Evolutionary conservation across 139 green algal genomes (phyloP), one percentile per base, ranked within the genome.

Genomic region (Micractinium conductrix): DNA sequence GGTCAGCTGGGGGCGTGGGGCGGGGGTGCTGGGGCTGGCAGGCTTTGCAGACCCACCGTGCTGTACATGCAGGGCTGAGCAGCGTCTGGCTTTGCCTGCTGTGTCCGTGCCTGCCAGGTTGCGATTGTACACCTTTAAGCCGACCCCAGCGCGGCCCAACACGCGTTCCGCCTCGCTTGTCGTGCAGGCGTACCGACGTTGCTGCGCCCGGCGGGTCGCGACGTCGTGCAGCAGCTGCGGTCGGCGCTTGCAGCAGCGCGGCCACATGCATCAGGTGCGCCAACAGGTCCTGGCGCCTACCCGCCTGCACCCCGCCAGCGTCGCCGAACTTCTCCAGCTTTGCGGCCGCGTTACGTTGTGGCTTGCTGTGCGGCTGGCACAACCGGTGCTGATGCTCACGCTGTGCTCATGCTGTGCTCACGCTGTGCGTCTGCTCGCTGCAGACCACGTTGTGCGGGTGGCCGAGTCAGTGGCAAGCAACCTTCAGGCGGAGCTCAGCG

Each of bases 401-500:
- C 53, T 62, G 53, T 62, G 63, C n/a, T 37, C 63, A 42, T 16
- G n/a, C 63, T 42, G 28, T 12, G 4, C 55, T 16, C 58, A 8
- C 24, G 4, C n/a, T 28, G 33, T 38, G 7, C 7, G 8, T 9
- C 28, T 28, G 7, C 70, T 2, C 44, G n/a, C n/a, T 70, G 48
- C 74, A 82, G 60, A 74, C 0, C 80, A 80, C 80, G 45, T 85
- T 37, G 37, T 80, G 69, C 50, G 53, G 10, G 53, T 80, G 69
- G 80, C 80, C 1, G 80, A 85, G 45, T 53, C 69, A 8, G 80
- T 85, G 69, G 69, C 80, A 10, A 24, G 30, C 69, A 68, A 48
- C 65, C 58, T 84, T 30, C 79, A 79, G 9, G 80, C 72, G 16
- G 92, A 95, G 89, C 74, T 95, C 48, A 81, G 44, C n/a, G 92